A percentile compares a stretch with the other conserved stretches of the same genome.
Evolutionary conservation across 2,329 filamentous ascomycete genomes (phyloP).

Genomic region (Diplodia scrobiculata): DNA sequence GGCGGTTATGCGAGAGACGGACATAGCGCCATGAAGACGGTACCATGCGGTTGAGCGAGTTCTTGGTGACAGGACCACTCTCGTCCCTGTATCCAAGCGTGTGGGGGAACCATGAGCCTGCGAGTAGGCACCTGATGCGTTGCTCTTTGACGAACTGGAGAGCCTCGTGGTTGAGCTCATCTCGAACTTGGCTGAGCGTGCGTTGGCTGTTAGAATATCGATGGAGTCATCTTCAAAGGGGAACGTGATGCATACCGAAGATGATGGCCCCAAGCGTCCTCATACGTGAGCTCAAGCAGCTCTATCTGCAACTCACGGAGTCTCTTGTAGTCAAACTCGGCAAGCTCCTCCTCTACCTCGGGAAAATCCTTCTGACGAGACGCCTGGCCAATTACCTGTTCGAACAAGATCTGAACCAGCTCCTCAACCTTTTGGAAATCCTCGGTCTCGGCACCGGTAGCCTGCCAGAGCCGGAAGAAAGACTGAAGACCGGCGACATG

Average conservation of each 20-base stretch:
- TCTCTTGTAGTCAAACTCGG: constrained; percentile 75
- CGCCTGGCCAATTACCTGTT: constrained; percentile 83
- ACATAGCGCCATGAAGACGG: constrained; percentile 76
- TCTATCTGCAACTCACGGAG: constrained; percentile 91
- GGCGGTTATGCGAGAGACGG: constrained; percentile 84
- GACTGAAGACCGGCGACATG: constrained; percentile 83
- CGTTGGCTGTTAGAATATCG: constrained; percentile 33
- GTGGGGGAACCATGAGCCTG: constrained; percentile 82
- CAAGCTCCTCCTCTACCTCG: constrained; percentile 86
- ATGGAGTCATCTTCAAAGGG: background rate
- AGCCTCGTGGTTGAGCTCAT: constrained; percentile 87
- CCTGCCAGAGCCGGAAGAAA: constrained; percentile 91
- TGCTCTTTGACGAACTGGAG: constrained; percentile 97
- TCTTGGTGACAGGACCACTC: constrained; percentile 49
- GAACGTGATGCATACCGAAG: constrained; percentile 54
- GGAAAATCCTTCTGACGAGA: constrained; percentile 78
- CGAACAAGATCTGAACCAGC: constrained; percentile 79
- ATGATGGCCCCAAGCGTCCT: constrained; percentile 91
- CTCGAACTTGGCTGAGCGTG: constrained; percentile 69
- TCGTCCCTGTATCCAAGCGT: constrained; percentile 56
- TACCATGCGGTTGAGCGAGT: constrained; percentile 46
- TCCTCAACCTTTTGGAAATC: constrained; percentile 95
- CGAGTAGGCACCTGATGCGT: constrained; percentile 81
- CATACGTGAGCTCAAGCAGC: constrained; percentile 83
- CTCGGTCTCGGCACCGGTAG: constrained; percentile 76